These are phyloP conservation scores for Schizopora paradoxa DNA, from an alignment of 1,284 basidiomycete species.

Conservation along the genomic window DNA sequence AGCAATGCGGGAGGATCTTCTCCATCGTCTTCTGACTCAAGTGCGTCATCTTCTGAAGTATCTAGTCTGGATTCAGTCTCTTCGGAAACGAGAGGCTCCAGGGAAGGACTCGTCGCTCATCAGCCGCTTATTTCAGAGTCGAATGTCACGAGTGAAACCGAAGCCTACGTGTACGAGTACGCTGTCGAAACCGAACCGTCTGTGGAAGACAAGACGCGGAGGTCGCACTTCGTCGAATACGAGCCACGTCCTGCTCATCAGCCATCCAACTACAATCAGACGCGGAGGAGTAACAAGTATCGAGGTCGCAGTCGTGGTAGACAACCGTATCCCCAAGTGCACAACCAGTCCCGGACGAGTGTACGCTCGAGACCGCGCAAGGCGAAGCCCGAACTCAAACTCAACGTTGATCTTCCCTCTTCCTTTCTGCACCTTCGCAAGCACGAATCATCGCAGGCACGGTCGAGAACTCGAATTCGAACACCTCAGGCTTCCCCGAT, in stretches of 20 bases:
- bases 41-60: slow-evolving; percentile 10
- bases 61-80: slow-evolving; percentile 11
- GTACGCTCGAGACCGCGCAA: slow-evolving; percentile 8
- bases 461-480: slow-evolving; percentile 10
- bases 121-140: slow-evolving; percentile 15
- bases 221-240: slow-evolving; percentile 8
- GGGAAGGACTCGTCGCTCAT: slow-evolving; percentile 4
- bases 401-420: slow-evolving; percentile 17
- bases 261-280: slow-evolving; percentile 6
- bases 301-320: slow-evolving; percentile 16
- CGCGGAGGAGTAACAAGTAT: slow-evolving; percentile 10
- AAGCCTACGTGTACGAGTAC: slow-evolving; percentile 12
- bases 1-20: slow-evolving; percentile 12
- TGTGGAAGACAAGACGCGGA: slow-evolving; percentile 5
- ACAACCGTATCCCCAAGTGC: slow-evolving; percentile 16
- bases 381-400: slow-evolving; percentile 15
- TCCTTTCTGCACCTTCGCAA: slow-evolving; percentile 9
- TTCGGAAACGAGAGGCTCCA: slow-evolving; percentile 13
- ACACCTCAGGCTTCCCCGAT: slow-evolving; percentile 9
- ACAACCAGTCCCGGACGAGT: slow-evolving; percentile 1
- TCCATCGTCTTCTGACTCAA: slow-evolving; percentile 11
- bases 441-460: slow-evolving; percentile 8
- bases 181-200: slow-evolving; percentile 9
- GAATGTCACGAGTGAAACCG: slow-evolving; percentile 11
- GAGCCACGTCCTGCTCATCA: too few species aligned